Evolutionary conservation across 139 green algal genomes (phyloP).

Genomic region (Yamagishiella unicocca): DNA sequence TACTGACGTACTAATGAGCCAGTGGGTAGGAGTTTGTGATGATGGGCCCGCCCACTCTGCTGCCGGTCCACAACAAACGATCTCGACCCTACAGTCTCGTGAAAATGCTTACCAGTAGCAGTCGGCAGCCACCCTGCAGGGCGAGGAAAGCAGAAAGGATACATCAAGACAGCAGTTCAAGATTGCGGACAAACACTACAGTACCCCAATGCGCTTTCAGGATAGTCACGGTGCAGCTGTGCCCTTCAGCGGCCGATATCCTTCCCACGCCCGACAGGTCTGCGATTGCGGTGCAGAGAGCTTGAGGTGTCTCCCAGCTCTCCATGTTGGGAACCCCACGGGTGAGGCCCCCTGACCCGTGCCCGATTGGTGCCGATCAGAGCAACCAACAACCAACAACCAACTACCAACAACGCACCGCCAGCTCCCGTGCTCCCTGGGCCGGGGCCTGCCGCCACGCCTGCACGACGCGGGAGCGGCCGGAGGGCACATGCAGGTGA

Average conservation of each 20-base stretch:
- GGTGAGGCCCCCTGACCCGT: too few relatives aligned
- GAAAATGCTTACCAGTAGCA: neutral
- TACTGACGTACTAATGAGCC: too few relatives aligned
- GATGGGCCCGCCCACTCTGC: neutral
- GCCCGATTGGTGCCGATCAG: too few relatives aligned
- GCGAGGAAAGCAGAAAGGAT: too few relatives aligned
- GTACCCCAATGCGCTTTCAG: constrained; percentile 1
- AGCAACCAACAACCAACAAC: too few relatives aligned
- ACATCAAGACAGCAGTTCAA: too few relatives aligned
- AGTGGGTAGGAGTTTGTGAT: too few relatives aligned
- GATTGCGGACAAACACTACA: constrained; percentile 1
- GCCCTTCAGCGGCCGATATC: neutral
- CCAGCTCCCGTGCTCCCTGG: neutral
- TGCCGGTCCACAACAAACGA: constrained; percentile 5
- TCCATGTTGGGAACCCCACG: neutral
- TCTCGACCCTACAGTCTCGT: neutral
- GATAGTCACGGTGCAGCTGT: constrained; percentile 9
- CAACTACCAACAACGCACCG: neutral
- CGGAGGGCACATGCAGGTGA: neutral
- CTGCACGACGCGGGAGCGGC: too few relatives aligned
- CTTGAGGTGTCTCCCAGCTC: constrained; percentile 3
- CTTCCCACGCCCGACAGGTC: too few relatives aligned
- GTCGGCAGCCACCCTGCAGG: too few relatives aligned
- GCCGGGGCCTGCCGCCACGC: neutral
- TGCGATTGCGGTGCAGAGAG: too few relatives aligned